Percentiles rank a stretch among this genome's conserved stretches.
Conservation (phyloP, 2,329 filamentous ascomycete species). For the Grosmannia clavigera region DNA sequence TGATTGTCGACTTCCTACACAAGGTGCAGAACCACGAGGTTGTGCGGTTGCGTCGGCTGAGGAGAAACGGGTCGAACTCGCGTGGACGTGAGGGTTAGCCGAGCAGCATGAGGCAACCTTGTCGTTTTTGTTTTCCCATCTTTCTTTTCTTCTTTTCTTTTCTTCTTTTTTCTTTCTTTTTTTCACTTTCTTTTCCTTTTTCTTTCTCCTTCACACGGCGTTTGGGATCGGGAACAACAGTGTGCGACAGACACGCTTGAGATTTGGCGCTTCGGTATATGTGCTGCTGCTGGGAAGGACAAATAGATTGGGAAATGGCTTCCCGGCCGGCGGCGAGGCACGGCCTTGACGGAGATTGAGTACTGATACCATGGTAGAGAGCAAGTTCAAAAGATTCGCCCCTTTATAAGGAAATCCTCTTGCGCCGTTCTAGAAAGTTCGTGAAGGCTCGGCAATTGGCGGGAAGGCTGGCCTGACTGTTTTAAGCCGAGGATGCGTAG, state of each 20-base stretch:
- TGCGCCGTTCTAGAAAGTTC: not conserved
- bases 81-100: conserved; percentile 10
- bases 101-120: no score
- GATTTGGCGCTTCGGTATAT: no score
- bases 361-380: not conserved
- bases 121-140: no score
- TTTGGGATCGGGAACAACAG: no score
- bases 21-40: conserved; percentile 48
- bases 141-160: not conserved
- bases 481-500: not conserved
- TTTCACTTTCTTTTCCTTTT: no score
- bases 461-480: not conserved
- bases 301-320: no score
- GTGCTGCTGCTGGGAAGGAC: no score
- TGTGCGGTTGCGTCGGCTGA: conserved; percentile 10
- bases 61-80: conserved; percentile 11
- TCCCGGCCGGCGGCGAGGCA: no score
- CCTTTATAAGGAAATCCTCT: no score
- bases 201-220: no score
- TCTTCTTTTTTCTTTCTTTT: no score
- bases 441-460: not conserved
- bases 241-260: no score
- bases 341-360: not conserved
- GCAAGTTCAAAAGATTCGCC: not conserved
- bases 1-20: conserved; percentile 69